A percentile compares a stretch with the other conserved stretches of the same genome.
These are phyloP conservation scores for Suillus occidentalis DNA, from an alignment of 768 basidiomycete species.

Conservation along the genomic window DNA sequence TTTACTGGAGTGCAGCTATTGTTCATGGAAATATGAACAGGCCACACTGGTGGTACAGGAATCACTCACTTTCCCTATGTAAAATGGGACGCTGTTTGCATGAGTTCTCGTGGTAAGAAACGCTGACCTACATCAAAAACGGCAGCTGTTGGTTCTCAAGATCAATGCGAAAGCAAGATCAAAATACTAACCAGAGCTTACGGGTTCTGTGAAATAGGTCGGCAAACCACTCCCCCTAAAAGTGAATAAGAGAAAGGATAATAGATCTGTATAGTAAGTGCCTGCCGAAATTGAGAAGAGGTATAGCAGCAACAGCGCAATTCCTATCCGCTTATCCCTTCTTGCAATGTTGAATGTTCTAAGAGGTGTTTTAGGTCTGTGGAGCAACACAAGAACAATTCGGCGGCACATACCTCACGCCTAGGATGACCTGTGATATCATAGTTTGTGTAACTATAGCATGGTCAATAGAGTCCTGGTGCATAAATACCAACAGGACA, in stretches of 20 bases:
- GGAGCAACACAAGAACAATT: background rate
- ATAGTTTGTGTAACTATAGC: conserved; percentile 56
- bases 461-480: background rate
- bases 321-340: conserved; percentile 41
- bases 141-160: conserved; percentile 17
- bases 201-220: conserved; percentile 52
- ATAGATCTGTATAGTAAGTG: background rate
- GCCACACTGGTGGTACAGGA: background rate
- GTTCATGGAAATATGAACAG: background rate
- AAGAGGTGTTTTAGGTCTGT: background rate
- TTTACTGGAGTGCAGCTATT: background rate
- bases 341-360: conserved; percentile 62
- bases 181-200: conserved; percentile 32
- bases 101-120: background rate
- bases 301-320: conserved; percentile 41
- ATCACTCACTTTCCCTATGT: background rate
- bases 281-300: conserved; percentile 45
- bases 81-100: conserved; percentile 12
- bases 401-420: conserved; percentile 43
- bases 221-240: conserved; percentile 57
- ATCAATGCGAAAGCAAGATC: conserved; percentile 13
- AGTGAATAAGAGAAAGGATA: background rate
- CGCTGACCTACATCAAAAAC: conserved; percentile 19
- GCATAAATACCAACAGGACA: background rate
- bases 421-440: conserved; percentile 66